Evolutionary conservation across 495 filamentous ascomycete genomes (phyloP), one percentile per base, ranked within the genome.

Genomic region (Hamigera avellanea): DNA sequence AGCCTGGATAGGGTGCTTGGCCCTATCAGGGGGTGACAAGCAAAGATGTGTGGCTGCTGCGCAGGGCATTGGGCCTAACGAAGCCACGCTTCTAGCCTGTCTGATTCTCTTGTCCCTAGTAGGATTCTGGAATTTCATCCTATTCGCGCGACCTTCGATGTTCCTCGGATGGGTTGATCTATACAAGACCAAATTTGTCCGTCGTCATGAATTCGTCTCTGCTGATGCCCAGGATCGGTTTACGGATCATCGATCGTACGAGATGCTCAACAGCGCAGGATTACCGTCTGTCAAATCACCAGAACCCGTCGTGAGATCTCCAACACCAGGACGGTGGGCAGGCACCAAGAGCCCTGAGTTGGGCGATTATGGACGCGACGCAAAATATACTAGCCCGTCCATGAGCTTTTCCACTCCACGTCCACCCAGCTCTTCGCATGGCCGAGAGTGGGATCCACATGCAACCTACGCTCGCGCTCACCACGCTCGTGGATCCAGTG

Each of bases 111-210:
- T 96, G 25, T 79, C 79, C 16, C 75, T 95, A 62, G 74, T 87
- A 38, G 89, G 89, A 8, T 66, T 96, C 33, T 93, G 89, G 80
- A 74, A 78, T 40, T 69, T 87, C 39, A 48, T 93, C 17, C 72
- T 96, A 37, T 78, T 94, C 18, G 80, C 78, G 15, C 82, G 89
- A 19, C 74, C 69, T 43, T 79, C 78, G 15, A 93, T 96, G 76
- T 68, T 94, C 34, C 67, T 67, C 12, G 93, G 83, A 36, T 98
- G 91, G 91, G 41, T 69, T 26, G 78, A 89, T 8, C 51, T 89
- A 27, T 58, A 82, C 48, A 57, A 59, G 14, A 45, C 59, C 14
- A 46, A 51, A 39, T 64, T 71, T 38, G 43, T 36, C 50, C 71
- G 62, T 46, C 48, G 40, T 32, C 45, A 59, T 33, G 91, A 96